These are phyloP conservation scores for Macrocybe gigantea DNA, from an alignment of 768 basidiomycete genomes.

Conservation along the genomic window DNA sequence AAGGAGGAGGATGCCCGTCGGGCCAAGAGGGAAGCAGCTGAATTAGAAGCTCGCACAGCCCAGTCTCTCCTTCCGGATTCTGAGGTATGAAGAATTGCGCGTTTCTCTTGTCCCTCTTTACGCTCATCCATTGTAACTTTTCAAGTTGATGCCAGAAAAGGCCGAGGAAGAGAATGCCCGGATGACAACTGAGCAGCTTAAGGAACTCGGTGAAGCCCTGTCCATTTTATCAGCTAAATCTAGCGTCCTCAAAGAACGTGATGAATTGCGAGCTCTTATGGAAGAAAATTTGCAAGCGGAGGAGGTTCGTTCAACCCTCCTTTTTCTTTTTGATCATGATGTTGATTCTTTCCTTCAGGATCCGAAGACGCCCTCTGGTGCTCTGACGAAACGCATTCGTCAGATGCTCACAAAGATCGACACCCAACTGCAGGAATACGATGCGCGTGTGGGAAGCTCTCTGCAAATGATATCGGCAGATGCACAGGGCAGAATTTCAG, in stretches of 20 bases:
- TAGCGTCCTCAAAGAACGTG: conserved; percentile 91
- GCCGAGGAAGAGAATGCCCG: conserved; percentile 69
- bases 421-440: conserved; percentile 86
- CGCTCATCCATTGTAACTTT: neutral
- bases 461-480: conserved; percentile 84
- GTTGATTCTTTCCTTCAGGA: conserved; percentile 34
- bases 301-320: conserved; percentile 45
- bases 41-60: conserved; percentile 73
- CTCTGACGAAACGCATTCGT: conserved; percentile 93
- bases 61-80: conserved; percentile 83
- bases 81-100: conserved; percentile 47
- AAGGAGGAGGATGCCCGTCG: conserved; percentile 91
- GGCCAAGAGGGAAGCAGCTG: conserved; percentile 74
- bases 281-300: conserved; percentile 89
- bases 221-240: conserved; percentile 90
- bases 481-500: conserved; percentile 82
- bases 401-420: conserved; percentile 96
- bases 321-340: conserved; percentile 1
- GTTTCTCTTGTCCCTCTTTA: neutral
- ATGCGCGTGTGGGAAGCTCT: conserved; percentile 77
- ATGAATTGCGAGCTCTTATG: conserved; percentile 88
- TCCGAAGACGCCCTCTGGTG: conserved; percentile 74
- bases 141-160: conserved; percentile 59
- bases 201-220: conserved; percentile 88
- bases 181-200: conserved; percentile 95